Evolutionary conservation across 2,329 filamentous ascomycete species (phyloP).

Genomic region (Nothomitra cinnamomea): DNA sequence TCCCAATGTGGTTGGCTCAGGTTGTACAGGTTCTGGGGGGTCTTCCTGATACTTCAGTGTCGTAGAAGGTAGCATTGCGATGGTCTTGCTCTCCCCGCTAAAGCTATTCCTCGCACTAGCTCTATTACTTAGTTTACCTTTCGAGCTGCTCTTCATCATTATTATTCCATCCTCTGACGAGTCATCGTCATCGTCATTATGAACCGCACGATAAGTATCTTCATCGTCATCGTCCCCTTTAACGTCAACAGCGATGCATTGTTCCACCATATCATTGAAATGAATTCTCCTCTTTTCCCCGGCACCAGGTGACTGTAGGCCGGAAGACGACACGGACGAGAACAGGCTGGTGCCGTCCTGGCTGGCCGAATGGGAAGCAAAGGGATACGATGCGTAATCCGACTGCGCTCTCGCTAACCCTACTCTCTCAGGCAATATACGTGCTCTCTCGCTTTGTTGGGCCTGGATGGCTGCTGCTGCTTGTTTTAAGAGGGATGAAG

Average conservation of each 20-base stretch:
- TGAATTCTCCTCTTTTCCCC: slow-evolving; percentile 72
- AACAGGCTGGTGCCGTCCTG: slow-evolving; percentile 46
- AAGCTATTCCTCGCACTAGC: slow-evolving; percentile 39
- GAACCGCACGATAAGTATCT: slow-evolving; percentile 10
- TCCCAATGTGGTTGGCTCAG: slow-evolving; percentile 22
- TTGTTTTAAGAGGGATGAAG: slow-evolving; percentile 77
- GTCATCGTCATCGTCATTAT: slow-evolving; percentile 36
- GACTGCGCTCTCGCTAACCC: slow-evolving; percentile 43
- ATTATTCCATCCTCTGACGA: slow-evolving; percentile 62
- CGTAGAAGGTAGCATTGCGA: slow-evolving; percentile 74
- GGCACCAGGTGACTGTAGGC: slow-evolving; percentile 43
- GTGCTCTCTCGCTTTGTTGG: slow-evolving; percentile 44
- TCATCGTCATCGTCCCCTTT: slow-evolving; percentile 59
- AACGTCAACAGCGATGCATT: slow-evolving; percentile 83
- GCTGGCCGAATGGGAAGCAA: slow-evolving; percentile 43
- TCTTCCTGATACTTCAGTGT: slow-evolving; percentile 73
- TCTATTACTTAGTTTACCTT: slow-evolving; percentile 31
- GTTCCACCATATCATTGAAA: slow-evolving; percentile 89
- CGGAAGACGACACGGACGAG: slow-evolving; percentile 52
- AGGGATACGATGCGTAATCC: slow-evolving; percentile 50
- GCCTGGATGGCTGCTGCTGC: slow-evolving; percentile 74
- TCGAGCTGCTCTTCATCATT: slow-evolving; percentile 51
- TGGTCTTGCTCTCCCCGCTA: slow-evolving; percentile 58
- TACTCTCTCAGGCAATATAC: neutral
- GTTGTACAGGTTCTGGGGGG: slow-evolving; percentile 46